Percentiles rank a stretch among this genome's conserved stretches.
These are phyloP conservation scores for Emericellopsis cladophorae DNA, from an alignment of 2,329 filamentous ascomycete genomes.

Conservation along the genomic window DNA sequence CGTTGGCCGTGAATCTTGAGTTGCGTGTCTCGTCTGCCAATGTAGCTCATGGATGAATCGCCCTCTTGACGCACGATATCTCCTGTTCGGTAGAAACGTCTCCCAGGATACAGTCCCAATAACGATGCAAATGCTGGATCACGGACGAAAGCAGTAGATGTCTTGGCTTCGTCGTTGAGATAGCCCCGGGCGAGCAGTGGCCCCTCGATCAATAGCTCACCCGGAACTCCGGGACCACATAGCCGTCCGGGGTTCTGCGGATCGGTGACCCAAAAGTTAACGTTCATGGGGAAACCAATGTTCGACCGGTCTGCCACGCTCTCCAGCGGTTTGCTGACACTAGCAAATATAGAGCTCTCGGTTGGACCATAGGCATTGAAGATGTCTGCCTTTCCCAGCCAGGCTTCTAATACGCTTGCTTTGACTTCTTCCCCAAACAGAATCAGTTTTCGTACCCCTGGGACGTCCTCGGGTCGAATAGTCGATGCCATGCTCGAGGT, in stretches of 20 bases:
- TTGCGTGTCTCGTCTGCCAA: constrained; percentile 12
- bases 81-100: constrained; percentile 8
- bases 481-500: neutral
- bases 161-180: constrained; percentile 18
- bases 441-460: constrained; percentile 1
- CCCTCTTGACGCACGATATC: constrained; percentile 1
- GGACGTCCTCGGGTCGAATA: constrained; percentile 1
- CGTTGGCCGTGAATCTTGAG: constrained; percentile 41
- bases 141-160: constrained; percentile 10
- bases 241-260: constrained; percentile 3
- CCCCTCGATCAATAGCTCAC: constrained; percentile 7
- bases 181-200: constrained; percentile 34
- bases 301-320: neutral
- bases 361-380: constrained; percentile 9
- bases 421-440: constrained; percentile 6
- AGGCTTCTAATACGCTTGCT: constrained; percentile 5
- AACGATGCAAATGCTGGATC: constrained; percentile 1
- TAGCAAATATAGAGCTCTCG: constrained; percentile 4
- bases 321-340: neutral
- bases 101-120: too few species aligned
- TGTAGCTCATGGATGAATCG: neutral
- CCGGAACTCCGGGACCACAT: constrained; percentile 1
- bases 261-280: constrained; percentile 8
- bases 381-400: constrained; percentile 4
- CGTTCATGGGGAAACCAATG: constrained; percentile 3